These are phyloP conservation scores for Plasmodium fragile DNA, from an alignment of 169 alveolate species.

Conservation along the genomic window DNA sequence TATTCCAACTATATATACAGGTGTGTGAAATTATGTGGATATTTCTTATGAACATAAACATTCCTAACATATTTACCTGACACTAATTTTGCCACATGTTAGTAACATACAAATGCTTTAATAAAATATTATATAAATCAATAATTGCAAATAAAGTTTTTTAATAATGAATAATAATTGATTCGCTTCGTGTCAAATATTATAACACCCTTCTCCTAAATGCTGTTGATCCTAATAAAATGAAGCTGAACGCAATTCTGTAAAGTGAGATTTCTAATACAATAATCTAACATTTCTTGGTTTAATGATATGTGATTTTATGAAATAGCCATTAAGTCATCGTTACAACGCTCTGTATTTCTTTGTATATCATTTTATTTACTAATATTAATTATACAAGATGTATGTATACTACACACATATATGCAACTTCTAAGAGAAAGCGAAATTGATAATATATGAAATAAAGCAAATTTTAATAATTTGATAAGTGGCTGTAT, in stretches of 20 bases:
- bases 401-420: not conserved
- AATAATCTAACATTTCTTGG: not conserved
- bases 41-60: not conserved
- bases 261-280: not conserved
- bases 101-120: not conserved
- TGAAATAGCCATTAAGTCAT: not conserved
- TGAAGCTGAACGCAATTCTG: not conserved
- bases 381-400: not conserved
- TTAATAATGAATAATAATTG: not conserved
- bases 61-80: not conserved
- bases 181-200: not conserved
- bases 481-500: not conserved
- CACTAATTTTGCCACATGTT: not conserved
- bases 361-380: not conserved
- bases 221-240: not conserved
- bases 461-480: not conserved
- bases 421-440: not conserved
- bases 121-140: not conserved
- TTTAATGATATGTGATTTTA: not conserved
- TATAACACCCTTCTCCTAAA: not conserved
- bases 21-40: not conserved
- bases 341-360: not conserved
- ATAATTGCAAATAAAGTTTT: not conserved
- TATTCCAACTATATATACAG: not conserved
- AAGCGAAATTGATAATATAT: not conserved